Base-by-base conservation (phyloP, 495 filamentous ascomycete genomes). In the Hypomontagnella submonticulosa region DNA sequence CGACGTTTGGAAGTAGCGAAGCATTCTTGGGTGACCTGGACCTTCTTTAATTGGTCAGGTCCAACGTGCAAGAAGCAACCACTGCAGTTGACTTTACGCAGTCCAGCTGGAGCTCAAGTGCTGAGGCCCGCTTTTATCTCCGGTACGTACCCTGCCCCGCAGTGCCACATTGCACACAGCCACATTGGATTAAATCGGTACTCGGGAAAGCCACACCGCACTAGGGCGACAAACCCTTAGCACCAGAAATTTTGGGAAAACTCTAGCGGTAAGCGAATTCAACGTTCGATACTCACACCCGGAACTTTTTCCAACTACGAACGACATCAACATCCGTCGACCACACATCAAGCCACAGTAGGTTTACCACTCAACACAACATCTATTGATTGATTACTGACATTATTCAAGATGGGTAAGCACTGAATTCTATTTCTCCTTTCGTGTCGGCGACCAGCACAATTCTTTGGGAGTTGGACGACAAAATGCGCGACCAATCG, bases 371-470 rank as follows among this genome's bases (percentile, higher is more conserved):
- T 37, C 47, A 48, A 33, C 27, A 38, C 38, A 27, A 44, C 15
- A 20, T 34, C 56, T 18, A 41, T 36, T 61, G 9, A 58, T 38
- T 59, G 32, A 49, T 43, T 69, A 33, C 74, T 76, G 61, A 80
- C 65, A 60, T 61, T 32, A 3, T 62, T 54, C n/a, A 53, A 82
- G 80, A 82, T 82, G 80, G 80, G 80, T 82, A 82, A 82, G 80
- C 77, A 59, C 27, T 20, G 60, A 57, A 57, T 71, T 50, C 48
- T 62, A 62, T 73, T 69, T 34, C 40, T 57, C 32, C 10, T 19
- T 52, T 12, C 19, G 16, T 46, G 34, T 49, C 52, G 52, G 47
- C 40, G 34, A 20, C 34, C 38, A 37, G 16, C 38, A 34, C 43
- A 46, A 38, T 50, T n/a, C 20, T 12, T 27, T 19, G n/a, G 16